Conservation (phyloP, 495 filamentous ascomycete genomes). For the Penicillium fimorum region DNA sequence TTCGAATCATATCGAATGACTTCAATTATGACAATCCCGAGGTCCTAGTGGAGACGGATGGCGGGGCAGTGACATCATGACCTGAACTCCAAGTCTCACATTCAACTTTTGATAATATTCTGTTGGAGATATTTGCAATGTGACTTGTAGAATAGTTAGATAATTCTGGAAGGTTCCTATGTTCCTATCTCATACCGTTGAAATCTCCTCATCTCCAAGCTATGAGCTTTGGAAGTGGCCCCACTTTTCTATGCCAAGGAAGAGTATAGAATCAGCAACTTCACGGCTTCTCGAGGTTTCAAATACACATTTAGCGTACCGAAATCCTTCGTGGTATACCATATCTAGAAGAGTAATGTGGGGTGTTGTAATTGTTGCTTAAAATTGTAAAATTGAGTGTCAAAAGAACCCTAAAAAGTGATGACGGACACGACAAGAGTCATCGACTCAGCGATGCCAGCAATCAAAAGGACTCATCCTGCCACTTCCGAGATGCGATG, state of each 20-base stretch:
- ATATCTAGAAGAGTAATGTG: not conserved
- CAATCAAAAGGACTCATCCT: not conserved
- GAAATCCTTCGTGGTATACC: not conserved
- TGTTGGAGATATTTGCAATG: too few relatives aligned
- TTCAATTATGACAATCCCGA: not conserved
- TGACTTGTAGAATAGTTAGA: too few relatives aligned
- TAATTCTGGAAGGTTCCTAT: not conserved
- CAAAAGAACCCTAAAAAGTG: not conserved
- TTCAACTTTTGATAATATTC: too few relatives aligned
- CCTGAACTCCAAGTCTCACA: not conserved
- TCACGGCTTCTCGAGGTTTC: not conserved
- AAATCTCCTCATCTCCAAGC: not conserved
- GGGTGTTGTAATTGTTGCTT: not conserved
- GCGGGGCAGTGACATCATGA: constrained; percentile 13
- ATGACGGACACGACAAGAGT: constrained; percentile 11
- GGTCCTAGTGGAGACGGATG: not conserved
- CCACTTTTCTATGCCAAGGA: not conserved
- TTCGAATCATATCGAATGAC: not conserved
- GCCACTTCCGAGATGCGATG: not conserved
- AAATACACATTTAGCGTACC: not conserved
- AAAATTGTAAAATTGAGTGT: too few relatives aligned
- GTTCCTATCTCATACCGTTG: not conserved
- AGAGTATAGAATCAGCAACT: not conserved
- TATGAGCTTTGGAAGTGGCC: not conserved
- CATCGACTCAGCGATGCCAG: constrained; percentile 5